Base-by-base conservation (phyloP, 257 asterid species). In the Nicotiana sylvestris region DNA sequence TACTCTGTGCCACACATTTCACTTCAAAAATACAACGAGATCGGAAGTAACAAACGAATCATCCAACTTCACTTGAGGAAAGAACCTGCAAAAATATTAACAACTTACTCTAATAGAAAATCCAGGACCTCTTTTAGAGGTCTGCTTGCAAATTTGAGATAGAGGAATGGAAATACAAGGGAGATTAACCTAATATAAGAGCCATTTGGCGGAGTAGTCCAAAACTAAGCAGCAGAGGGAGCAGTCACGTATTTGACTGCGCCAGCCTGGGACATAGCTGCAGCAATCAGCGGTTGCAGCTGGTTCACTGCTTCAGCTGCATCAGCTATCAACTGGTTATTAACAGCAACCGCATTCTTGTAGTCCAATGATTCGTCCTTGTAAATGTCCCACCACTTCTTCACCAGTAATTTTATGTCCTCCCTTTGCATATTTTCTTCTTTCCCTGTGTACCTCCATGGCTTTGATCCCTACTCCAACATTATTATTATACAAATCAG, bases 301-400 rank as follows among this genome's bases (percentile, higher is more conserved):
- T 70, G 79, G 61, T 49, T 49, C 39, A 72, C 61, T 72, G 70
- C 70, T 17, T 29, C 67, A 43, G 49, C 70, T 29, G 70, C 70
- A 27, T 33, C 61, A 72, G 61, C 61, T 72, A 25, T 46, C 78
- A 70, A 37, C 43, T 74, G 79, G 15, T 74, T 74, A 18, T 74
- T 74, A 18, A 30, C 55, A 18, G 1, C 79, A 74, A 69, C 76
- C 30, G 67, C 9, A 61, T 77, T 83, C 56, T 83, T 83, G 84
- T 70, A 87, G 72, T 91, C 85, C 85, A 91, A 66, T 11, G 90
- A 77, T 18, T 58, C 88, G 43, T 91, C 92, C 0, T 77, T 37
- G 81, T 85, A 91, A 16, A 91, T 85, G 4, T 87, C 90, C 92
- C 90, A 83, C 94, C 94, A 89, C 30, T 89, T 91, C 70, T 82